Conservation (phyloP, 805 yeast genomes). For the Ogataea angusta region DNA sequence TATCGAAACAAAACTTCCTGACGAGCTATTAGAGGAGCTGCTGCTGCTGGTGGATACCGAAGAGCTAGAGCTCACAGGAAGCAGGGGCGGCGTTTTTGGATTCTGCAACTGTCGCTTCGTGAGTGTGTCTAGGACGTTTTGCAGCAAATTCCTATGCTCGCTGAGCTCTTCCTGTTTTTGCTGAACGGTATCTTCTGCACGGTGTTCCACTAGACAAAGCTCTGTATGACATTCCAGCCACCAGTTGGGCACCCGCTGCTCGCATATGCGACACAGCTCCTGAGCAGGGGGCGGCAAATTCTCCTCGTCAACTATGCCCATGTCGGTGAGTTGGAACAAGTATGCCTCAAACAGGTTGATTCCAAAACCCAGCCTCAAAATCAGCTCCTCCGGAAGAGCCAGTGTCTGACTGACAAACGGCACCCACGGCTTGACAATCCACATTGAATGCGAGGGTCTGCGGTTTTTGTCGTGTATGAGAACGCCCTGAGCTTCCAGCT, state of each 20-base stretch:
- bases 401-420: conserved; percentile 59
- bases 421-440: conserved; percentile 81
- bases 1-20: conserved; percentile 20
- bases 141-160: conserved; percentile 62
- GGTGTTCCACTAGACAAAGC: conserved; percentile 80
- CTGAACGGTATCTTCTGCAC: conserved; percentile 73
- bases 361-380: conserved; percentile 85
- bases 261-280: conserved; percentile 90
- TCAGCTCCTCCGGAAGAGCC: conserved; percentile 65
- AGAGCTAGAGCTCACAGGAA: conserved; percentile 26
- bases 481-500: conserved; percentile 92
- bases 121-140: conserved; percentile 41
- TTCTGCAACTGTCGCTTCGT: conserved; percentile 18
- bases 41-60: conserved; percentile 20
- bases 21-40: conserved; percentile 15
- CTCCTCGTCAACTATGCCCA: conserved; percentile 59
- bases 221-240: conserved; percentile 92
- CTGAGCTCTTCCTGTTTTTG: conserved; percentile 67
- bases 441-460: conserved; percentile 79
- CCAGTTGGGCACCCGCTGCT: conserved; percentile 89
- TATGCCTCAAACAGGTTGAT: conserved; percentile 78
- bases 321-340: conserved; percentile 58
- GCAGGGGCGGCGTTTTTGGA: conserved; percentile 18
- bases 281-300: conserved; percentile 75
- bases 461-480: conserved; percentile 60